phyloP scores from a whole-genome alignment of 257 asterid genomes.

The Scutellaria barbata region DNA sequence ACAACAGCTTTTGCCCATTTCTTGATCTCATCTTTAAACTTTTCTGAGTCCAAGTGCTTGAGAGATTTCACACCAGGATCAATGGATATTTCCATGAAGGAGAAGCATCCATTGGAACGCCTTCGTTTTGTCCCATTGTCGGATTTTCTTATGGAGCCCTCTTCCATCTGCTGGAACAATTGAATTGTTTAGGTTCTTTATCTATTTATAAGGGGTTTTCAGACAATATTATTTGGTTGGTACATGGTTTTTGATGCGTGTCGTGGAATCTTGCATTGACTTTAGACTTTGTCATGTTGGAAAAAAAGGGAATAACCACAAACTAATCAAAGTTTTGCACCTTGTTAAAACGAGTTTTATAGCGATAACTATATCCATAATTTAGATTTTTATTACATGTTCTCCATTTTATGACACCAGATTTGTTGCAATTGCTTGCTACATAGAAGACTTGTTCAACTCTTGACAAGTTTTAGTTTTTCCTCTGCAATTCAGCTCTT shows the following conservation, averaged over 20 bases:
- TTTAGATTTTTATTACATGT: background rate
- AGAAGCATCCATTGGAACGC: conserved; percentile 46
- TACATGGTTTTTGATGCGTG: conserved; percentile 41
- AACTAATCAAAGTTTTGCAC: conserved; percentile 24
- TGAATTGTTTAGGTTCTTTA: background rate
- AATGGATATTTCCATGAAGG: conserved; percentile 62
- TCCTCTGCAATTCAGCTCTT: background rate
- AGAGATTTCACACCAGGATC: conserved; percentile 71
- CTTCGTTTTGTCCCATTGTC: conserved; percentile 36
- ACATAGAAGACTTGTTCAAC: background rate
- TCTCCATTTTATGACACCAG: background rate
- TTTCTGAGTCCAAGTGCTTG: conserved; percentile 73
- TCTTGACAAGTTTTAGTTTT: background rate
- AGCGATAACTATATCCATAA: background rate
- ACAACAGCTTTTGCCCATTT: conserved; percentile 87
- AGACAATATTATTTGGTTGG: background rate
- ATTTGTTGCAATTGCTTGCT: no score
- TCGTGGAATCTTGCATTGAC: conserved; percentile 28
- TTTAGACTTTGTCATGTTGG: conserved; percentile 37
- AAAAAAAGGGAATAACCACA: background rate
- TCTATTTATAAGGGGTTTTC: conserved; percentile 20
- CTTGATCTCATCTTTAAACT: conserved; percentile 72
- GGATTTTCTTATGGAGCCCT: conserved; percentile 35
- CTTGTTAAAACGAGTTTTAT: conserved; percentile 22
- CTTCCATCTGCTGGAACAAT: conserved; percentile 40